Base-by-base conservation (phyloP, 768 basidiomycete species). In the Lentinula raphanica region DNA sequence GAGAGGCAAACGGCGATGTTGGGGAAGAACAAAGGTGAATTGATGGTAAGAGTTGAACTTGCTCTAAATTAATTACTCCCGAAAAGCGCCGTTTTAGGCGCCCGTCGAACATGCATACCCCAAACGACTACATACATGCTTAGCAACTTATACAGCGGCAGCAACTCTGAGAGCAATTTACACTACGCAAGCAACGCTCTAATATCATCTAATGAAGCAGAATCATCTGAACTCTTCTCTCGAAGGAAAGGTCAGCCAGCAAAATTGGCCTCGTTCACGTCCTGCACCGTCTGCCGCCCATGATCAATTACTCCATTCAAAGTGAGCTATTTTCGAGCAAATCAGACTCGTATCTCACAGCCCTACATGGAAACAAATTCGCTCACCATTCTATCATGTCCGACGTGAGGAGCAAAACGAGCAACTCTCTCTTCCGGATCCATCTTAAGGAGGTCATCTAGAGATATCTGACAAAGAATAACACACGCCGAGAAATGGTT, bases 401-500 rank as follows among this genome's bases (percentile, higher is more conserved):
- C 80, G 17, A 81, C 54, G 1, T 79, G 58, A 7, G 44, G 58
- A 5, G 69, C 69, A 65, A 74, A 79, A 28, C 69, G 62, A 32
- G 64, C 62, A 3, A 71, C 21, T 38, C 80, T 68, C 40, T 63
- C 67, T 36, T 76, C 70, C 7, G 78, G 58, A 19, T 66, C 62
- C 65, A 68, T 62, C n/a, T 73, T 69, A 25, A 82, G 62, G 59
- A 83, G 73, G 6, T 72, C 66, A 27, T 78, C 73, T n/a, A 81
- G 59, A 3, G 68, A 65, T 9, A 64, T 68, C 45, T 72, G 69
- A 38, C 74, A 72, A 15, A 76, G 70, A 70, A 79, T 77, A 32
- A 78, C 69, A 59, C 72, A 77, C 42, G 74, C 81, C 44, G 72
- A 79, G 68, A 80, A 83, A 56, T 66, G 67, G 60, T 82, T 82